These are phyloP conservation scores for Colletotrichum liaoningense DNA, from an alignment of 2,329 filamentous ascomycete genomes.

Conservation along the genomic window DNA sequence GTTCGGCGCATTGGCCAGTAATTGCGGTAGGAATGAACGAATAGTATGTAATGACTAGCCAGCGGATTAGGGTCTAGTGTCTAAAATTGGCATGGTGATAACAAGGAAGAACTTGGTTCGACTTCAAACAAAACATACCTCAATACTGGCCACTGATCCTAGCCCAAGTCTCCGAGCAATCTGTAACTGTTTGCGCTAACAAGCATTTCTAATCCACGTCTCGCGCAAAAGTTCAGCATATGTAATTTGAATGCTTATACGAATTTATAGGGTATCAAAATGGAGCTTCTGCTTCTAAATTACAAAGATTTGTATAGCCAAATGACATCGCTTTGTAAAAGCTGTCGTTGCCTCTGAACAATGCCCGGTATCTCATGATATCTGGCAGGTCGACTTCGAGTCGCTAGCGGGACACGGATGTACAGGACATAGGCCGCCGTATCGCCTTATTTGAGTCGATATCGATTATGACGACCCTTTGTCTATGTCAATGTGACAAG, in stretches of 20 bases:
- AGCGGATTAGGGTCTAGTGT: too few species aligned
- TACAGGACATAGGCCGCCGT: not conserved
- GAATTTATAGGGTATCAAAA: constrained; percentile 3
- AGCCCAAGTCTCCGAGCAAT: not conserved
- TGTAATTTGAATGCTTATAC: not conserved
- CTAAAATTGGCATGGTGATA: not conserved
- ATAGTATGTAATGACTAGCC: too few species aligned
- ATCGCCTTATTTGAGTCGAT: too few species aligned
- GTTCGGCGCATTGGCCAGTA: too few species aligned
- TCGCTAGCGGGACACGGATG: not conserved
- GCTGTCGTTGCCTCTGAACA: too few species aligned
- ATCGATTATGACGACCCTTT: not conserved
- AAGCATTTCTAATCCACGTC: not conserved
- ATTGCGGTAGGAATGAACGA: too few species aligned
- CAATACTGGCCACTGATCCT: not conserved
- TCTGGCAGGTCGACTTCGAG: not conserved
- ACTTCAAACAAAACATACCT: not conserved
- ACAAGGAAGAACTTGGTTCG: not conserved
- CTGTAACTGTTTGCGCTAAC: not conserved
- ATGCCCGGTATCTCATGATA: too few species aligned
- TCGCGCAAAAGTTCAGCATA: not conserved
- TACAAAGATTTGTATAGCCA: not conserved
- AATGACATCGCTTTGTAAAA: not conserved
- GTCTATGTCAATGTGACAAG: not conserved
- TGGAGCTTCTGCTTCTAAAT: not conserved